Percentiles rank a stretch among this genome's conserved stretches.
Conservation (phyloP, 2,329 filamentous ascomycete genomes). For the Aspergillus spinulosporus region DNA sequence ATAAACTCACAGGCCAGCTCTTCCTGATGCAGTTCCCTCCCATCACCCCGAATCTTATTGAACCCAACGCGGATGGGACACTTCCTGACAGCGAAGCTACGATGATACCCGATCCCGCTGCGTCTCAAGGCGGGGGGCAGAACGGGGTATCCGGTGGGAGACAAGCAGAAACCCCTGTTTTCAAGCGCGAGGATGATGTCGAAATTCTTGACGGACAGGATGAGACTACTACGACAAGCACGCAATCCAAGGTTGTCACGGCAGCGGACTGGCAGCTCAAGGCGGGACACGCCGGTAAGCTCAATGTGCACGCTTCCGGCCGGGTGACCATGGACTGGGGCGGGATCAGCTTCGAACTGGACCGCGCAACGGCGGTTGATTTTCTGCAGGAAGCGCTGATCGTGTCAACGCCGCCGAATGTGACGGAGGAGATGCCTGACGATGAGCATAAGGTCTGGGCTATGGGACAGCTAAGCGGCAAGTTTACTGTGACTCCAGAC, state of each 20-base stretch:
- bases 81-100: constrained; percentile 14
- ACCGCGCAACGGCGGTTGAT: constrained; percentile 56
- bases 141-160: background rate
- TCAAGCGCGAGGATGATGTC: constrained; percentile 36
- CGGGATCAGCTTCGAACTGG: constrained; percentile 59
- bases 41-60: constrained; percentile 57
- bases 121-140: constrained; percentile 3
- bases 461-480: constrained; percentile 64
- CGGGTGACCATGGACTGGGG: constrained; percentile 64
- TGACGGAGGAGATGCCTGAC: constrained; percentile 24
- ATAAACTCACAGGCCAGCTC: constrained; percentile 54
- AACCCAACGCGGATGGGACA: constrained; percentile 31
- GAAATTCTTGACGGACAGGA: constrained; percentile 30
- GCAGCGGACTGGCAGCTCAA: constrained; percentile 48
- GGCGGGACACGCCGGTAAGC: constrained; percentile 59
- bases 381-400: constrained; percentile 63
- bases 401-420: constrained; percentile 31
- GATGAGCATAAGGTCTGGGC: constrained; percentile 51
- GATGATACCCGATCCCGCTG: constrained; percentile 1
- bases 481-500: constrained; percentile 64
- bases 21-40: constrained; percentile 67
- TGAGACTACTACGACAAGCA: constrained; percentile 13
- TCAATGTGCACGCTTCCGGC: constrained; percentile 63
- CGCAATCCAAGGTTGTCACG: constrained; percentile 37
- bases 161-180: constrained; percentile 15